A percentile compares a stretch with the other conserved stretches of the same genome.
Conservation (phyloP, 148 eudicot species). For the Rhododendron mucronatum region DNA sequence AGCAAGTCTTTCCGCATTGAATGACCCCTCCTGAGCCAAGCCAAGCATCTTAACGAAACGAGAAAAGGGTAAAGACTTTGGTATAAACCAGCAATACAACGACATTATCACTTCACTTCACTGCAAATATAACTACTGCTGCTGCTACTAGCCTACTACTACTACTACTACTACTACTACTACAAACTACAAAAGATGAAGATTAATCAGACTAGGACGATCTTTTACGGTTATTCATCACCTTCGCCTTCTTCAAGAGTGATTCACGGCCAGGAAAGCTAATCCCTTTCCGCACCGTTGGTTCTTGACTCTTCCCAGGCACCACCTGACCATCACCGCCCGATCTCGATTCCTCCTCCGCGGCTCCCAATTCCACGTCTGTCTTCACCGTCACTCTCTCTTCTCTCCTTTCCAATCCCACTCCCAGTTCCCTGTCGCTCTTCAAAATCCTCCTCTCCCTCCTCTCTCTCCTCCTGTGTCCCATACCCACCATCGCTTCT, state of each 20-base stretch:
- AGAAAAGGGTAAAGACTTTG: background rate
- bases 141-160: too few species aligned
- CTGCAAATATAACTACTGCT: background rate
- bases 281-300: conserved; percentile 13
- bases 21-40: background rate
- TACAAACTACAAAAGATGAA: background rate
- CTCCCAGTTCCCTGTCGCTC: conserved; percentile 17
- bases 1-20: background rate
- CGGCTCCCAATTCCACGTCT: background rate
- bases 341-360: background rate
- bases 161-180: too few species aligned
- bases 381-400: conserved; percentile 21
- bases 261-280: conserved; percentile 75
- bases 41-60: background rate
- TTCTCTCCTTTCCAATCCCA: background rate
- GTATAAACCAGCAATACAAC: background rate
- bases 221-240: conserved; percentile 21
- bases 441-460: conserved; percentile 4
- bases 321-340: background rate
- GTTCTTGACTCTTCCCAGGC: background rate
- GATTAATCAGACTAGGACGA: background rate
- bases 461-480: conserved; percentile 27
- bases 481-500: background rate
- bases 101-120: background rate
- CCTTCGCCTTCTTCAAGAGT: conserved; percentile 43